phyloP scores from a whole-genome alignment of 176 grass and related monocot genomes.

The Otatea glauca region DNA sequence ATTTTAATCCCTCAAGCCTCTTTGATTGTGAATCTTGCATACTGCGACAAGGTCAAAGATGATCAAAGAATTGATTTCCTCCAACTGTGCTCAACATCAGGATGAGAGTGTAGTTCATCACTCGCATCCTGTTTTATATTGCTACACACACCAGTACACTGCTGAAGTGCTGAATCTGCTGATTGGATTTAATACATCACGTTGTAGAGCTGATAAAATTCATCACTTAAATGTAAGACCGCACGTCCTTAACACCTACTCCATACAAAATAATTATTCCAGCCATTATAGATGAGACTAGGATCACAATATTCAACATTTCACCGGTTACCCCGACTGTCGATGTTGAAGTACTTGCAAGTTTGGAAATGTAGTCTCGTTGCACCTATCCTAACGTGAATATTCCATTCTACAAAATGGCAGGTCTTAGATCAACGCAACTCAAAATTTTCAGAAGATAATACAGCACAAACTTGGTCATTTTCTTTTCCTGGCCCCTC shows the following conservation, averaged over 20 bases:
- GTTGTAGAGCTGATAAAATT: not conserved
- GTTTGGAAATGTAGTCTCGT: conserved; percentile 5
- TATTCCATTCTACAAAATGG: not conserved
- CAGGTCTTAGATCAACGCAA: not conserved
- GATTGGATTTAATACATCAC: not conserved
- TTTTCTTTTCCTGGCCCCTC: not conserved
- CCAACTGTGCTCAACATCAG: not conserved
- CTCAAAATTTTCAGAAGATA: conserved; percentile 37
- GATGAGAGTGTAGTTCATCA: not conserved
- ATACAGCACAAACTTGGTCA: conserved; percentile 2
- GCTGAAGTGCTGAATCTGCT: not conserved
- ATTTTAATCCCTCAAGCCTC: not conserved
- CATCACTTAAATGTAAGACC: not conserved
- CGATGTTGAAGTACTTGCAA: not conserved
- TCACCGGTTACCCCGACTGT: not conserved
- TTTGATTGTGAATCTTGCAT: not conserved
- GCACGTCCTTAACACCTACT: not conserved
- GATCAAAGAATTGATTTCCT: not conserved
- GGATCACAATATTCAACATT: conserved; percentile 14
- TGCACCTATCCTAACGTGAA: conserved; percentile 8
- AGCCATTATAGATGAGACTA: not conserved
- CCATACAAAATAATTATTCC: not conserved
- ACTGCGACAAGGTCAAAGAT: not conserved
- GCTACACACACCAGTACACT: not conserved
- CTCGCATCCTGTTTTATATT: not conserved